Evolutionary conservation across 2,329 filamentous ascomycete genomes (phyloP).

Genomic region (Penicillium concentricum): DNA sequence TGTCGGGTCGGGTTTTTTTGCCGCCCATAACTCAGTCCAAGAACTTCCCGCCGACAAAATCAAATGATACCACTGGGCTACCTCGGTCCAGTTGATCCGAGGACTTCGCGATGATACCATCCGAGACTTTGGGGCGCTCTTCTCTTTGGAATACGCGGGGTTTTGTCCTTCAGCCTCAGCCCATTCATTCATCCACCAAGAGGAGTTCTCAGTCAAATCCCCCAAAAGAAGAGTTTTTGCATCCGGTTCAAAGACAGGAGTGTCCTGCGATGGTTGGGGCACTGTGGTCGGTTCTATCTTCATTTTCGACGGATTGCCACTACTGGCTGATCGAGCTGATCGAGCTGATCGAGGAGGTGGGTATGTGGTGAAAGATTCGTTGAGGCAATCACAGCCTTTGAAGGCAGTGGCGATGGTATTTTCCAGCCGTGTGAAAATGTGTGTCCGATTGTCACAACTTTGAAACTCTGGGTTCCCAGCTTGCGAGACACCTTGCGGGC

Average conservation of each 20-base stretch:
- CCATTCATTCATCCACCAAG: constrained; percentile 73
- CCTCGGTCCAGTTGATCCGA: constrained; percentile 70
- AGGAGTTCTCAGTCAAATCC: constrained; percentile 75
- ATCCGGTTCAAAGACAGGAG: constrained; percentile 63
- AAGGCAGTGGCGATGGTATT: constrained; percentile 73
- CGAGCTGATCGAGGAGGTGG: constrained; percentile 41
- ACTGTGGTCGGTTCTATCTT: constrained; percentile 31
- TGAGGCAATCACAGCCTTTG: constrained; percentile 68
- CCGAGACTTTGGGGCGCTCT: constrained; percentile 28
- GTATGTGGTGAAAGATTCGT: constrained; percentile 67
- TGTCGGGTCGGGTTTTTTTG: constrained; percentile 45
- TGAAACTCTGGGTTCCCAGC: constrained; percentile 28
- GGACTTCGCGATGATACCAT: constrained; percentile 61
- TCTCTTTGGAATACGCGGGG: constrained; percentile 35
- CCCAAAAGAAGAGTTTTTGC: constrained; percentile 72
- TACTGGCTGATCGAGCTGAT: constrained; percentile 46
- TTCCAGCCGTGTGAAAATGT: constrained; percentile 73
- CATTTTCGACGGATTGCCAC: constrained; percentile 41
- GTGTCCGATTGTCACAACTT: constrained; percentile 43
- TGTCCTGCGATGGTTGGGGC: constrained; percentile 30
- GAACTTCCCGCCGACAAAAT: constrained; percentile 65
- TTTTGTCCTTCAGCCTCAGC: constrained; percentile 33
- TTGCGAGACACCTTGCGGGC: constrained; percentile 18
- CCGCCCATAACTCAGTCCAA: constrained; percentile 64
- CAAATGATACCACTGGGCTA: constrained; percentile 71